Evolutionary conservation across 139 green algal species (phyloP).

Genomic region (Auxenochlorella pyrenoidosa): DNA sequence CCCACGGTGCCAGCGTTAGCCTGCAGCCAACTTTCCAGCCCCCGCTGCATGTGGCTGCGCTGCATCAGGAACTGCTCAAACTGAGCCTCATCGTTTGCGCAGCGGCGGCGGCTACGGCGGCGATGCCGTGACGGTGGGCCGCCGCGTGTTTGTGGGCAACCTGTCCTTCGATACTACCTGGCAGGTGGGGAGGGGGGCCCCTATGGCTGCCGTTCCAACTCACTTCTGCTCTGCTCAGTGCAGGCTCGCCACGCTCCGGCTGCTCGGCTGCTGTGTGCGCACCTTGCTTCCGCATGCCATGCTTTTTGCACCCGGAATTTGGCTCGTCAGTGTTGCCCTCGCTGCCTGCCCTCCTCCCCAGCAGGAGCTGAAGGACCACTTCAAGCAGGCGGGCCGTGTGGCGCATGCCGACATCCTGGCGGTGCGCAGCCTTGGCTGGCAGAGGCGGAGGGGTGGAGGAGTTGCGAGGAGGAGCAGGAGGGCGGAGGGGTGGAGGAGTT

Average conservation of each 20-base stretch:
- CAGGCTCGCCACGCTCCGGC: too few species aligned
- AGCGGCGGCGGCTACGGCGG: background rate
- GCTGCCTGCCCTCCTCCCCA: background rate
- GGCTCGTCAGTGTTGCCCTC: background rate
- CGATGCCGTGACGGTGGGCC: slow-evolving; percentile 28
- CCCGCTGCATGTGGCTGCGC: too few species aligned
- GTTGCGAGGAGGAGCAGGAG: too few species aligned
- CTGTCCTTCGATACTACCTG: slow-evolving; percentile 69
- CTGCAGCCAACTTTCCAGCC: too few species aligned
- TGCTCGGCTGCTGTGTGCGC: too few species aligned
- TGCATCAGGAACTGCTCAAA: too few species aligned
- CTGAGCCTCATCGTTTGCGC: too few species aligned
- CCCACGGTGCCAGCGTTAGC: too few species aligned
- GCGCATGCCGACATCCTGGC: slow-evolving; percentile 65
- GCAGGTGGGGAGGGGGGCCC: slow-evolving; percentile 44
- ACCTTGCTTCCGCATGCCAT: too few species aligned
- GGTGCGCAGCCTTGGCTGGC: background rate
- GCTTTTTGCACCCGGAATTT: too few species aligned
- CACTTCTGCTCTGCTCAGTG: too few species aligned
- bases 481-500: background rate
- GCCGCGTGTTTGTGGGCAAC: slow-evolving; percentile 77
- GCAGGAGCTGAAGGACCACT: slow-evolving; percentile 79
- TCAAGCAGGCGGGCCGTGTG: slow-evolving; percentile 65
- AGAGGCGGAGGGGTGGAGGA: too few species aligned
- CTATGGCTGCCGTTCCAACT: background rate